These are phyloP conservation scores for Penicillium sp. DNA, from an alignment of 2,329 filamentous ascomycete species.

Conservation along the genomic window DNA sequence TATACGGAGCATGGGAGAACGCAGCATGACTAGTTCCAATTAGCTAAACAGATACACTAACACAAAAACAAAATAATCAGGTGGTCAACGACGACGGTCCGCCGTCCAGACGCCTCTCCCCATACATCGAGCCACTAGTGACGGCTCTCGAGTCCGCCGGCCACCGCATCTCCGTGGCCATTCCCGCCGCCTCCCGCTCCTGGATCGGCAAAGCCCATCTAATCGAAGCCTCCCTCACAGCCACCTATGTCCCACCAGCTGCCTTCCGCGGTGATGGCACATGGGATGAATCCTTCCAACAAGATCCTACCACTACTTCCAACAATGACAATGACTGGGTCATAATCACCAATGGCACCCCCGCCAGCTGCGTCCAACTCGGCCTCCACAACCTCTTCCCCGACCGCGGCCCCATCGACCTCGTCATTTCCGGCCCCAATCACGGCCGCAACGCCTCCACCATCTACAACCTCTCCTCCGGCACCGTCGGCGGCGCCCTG, in stretches of 20 bases:
- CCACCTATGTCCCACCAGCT: slow-evolving; percentile 63
- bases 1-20: too few species aligned
- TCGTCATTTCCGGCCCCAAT: slow-evolving; percentile 68
- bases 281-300: slow-evolving; percentile 38
- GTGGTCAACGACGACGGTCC: slow-evolving; percentile 65
- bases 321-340: slow-evolving; percentile 55
- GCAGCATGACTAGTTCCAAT: too few species aligned
- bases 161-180: slow-evolving; percentile 74
- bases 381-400: slow-evolving; percentile 67
- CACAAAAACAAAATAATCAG: slow-evolving; percentile 20
- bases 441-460: slow-evolving; percentile 71
- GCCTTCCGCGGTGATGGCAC: slow-evolving; percentile 48
- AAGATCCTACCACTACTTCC: too few species aligned
- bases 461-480: slow-evolving; percentile 64
- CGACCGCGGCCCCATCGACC: slow-evolving; percentile 57
- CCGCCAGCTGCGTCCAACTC: slow-evolving; percentile 67
- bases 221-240: slow-evolving; percentile 73
- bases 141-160: slow-evolving; percentile 60
- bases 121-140: slow-evolving; percentile 65
- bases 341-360: slow-evolving; percentile 65
- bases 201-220: slow-evolving; percentile 97
- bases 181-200: slow-evolving; percentile 77
- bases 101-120: slow-evolving; percentile 61
- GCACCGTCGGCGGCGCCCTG: slow-evolving; percentile 64
- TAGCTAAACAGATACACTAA: background rate